Base-by-base conservation (phyloP, 2,329 filamentous ascomycete genomes). In the Aureobasidium subglaciale region DNA sequence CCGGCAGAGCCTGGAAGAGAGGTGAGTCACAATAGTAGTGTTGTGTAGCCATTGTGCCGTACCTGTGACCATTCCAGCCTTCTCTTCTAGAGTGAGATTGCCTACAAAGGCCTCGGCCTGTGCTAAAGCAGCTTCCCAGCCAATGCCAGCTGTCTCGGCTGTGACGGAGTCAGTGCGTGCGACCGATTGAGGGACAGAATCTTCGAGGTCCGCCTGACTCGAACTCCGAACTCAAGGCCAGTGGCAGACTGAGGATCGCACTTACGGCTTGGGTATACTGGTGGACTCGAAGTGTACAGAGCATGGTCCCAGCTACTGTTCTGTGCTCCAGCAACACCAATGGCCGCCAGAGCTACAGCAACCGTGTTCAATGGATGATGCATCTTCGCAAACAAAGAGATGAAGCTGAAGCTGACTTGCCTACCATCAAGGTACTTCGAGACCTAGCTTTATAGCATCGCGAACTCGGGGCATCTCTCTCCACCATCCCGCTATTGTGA, bases 191-290 rank as follows among this genome's bases (percentile, higher is more conserved):
- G n/a, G n/a, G 10, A 6, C 11, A 8, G 27, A n/a, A 22, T 25
- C 29, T 27, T 15, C 4, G 25, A 42, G 11, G 10, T n/a, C 5
- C 11, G 34, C n/a, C 11, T 2, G 41, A 16, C 11, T 9, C 27
- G 30, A 11, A n/a, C n/a, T n/a, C n/a, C n/a, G n/a, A n/a, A n/a
- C n/a, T n/a, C n/a, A n/a, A n/a, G n/a, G n/a, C n/a, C n/a, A n/a
- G n/a, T n/a, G n/a, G n/a, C n/a, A n/a, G 13, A 38, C n/a, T 4
- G n/a, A 29, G 13, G 13, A 15, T 15, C n/a, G 18, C 10, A 59
- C 62, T 56, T 25, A 62, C 62, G 62, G 16, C 58, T 59, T 20
- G 62, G 62, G 27, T 63, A 63, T 8, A 62, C 59, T n/a, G 60
- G 62, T 8, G 62, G 61, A 41, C 62, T 64, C 10, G 50, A 61